phyloP scores from a whole-genome alignment of 2,329 filamentous ascomycete species.

The Aspergillus sp. region DNA sequence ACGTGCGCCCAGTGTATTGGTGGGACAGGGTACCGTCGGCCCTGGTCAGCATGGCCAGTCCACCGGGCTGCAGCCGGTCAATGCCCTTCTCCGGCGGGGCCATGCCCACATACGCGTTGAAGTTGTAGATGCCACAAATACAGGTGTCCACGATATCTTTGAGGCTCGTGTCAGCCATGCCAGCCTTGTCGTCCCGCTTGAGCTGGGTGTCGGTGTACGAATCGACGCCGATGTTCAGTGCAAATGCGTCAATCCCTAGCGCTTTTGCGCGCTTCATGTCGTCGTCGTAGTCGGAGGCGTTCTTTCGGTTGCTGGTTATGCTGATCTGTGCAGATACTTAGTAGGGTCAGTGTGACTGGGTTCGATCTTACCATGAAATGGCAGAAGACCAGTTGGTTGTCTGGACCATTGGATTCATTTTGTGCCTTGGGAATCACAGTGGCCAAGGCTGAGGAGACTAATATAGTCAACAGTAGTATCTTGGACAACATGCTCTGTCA shows the following conservation, averaged over 20 bases:
- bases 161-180: constrained; percentile 48
- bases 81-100: constrained; percentile 37
- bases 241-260: constrained; percentile 49
- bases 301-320: constrained; percentile 44
- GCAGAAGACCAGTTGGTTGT: constrained; percentile 38
- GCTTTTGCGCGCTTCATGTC: constrained; percentile 48
- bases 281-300: constrained; percentile 45
- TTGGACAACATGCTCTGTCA: constrained; percentile 9
- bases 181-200: constrained; percentile 37
- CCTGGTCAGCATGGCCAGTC: constrained; percentile 26
- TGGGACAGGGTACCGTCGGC: constrained; percentile 27
- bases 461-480: constrained; percentile 14
- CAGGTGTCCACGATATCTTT: constrained; percentile 51
- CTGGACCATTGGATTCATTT: neutral
- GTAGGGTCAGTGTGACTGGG: too few species aligned
- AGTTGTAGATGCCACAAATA: constrained; percentile 54
- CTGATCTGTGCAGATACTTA: constrained; percentile 31
- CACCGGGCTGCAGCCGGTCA: constrained; percentile 38
- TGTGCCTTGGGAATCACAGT: constrained; percentile 14
- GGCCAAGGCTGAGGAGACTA: constrained; percentile 15
- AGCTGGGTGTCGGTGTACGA: constrained; percentile 46
- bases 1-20: constrained; percentile 22
- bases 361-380: constrained; percentile 42
- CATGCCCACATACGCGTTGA: constrained; percentile 55
- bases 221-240: constrained; percentile 51